phyloP scores from a whole-genome alignment of 164 flowering plant species.

The Nymphaea colorata region DNA sequence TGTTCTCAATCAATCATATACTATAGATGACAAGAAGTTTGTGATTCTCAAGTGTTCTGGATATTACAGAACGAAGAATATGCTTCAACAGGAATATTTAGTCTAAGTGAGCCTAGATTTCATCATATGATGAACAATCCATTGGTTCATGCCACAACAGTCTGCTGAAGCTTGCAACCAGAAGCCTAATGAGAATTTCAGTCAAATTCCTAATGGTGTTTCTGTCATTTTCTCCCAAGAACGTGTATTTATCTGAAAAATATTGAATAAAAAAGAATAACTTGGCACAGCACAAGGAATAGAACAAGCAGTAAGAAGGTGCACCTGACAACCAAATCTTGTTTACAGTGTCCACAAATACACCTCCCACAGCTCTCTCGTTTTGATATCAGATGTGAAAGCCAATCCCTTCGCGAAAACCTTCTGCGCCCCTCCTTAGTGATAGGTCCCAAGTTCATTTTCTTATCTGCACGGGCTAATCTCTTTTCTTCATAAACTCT shows the following conservation, averaged over 20 bases:
- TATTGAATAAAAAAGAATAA: too few species aligned
- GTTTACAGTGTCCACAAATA: constrained; percentile 78
- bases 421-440: constrained; percentile 13
- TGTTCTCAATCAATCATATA: too few species aligned
- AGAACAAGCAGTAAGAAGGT: background rate
- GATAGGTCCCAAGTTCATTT: constrained; percentile 19
- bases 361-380: constrained; percentile 44
- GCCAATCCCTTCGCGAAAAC: constrained; percentile 26
- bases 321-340: constrained; percentile 72
- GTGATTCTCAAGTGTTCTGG: background rate
- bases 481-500: constrained; percentile 77
- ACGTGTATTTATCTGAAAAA: too few species aligned
- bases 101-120: too few species aligned
- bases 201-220: too few species aligned
- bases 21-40: too few species aligned
- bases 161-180: too few species aligned
- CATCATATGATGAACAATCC: too few species aligned
- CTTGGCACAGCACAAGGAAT: background rate
- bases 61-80: background rate
- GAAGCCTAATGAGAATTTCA: too few species aligned
- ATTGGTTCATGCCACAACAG: too few species aligned
- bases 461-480: constrained; percentile 35
- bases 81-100: background rate
- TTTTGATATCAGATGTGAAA: constrained; percentile 49
- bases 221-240: too few species aligned